phyloP scores from a whole-genome alignment of 805 yeast genomes.

The Ogataea trehaloabstinens region DNA sequence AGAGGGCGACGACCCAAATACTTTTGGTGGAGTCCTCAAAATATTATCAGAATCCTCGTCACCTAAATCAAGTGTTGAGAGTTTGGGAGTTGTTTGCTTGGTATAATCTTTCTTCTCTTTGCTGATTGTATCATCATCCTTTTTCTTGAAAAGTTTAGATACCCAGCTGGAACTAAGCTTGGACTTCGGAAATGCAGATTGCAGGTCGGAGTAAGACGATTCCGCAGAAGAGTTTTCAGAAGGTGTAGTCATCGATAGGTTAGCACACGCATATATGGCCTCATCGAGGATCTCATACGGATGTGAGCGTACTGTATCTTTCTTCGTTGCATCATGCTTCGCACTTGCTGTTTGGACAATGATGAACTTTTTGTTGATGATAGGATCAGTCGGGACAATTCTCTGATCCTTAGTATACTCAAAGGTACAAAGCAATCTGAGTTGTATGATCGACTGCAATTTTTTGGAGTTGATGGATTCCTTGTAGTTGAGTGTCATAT shows the following conservation, averaged over 20 bases:
- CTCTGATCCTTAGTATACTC: constrained; percentile 14
- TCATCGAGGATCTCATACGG: constrained; percentile 68
- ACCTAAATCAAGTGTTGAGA: constrained; percentile 1
- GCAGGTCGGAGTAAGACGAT: constrained; percentile 8
- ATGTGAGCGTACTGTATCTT: constrained; percentile 47
- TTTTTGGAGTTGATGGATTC: constrained; percentile 17
- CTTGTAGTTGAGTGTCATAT: constrained; percentile 10
- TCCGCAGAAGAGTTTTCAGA: constrained; percentile 6
- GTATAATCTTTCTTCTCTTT: neutral
- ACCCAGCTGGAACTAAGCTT: constrained; percentile 23
- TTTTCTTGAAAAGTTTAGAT: constrained; percentile 26
- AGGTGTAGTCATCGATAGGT: constrained; percentile 10
- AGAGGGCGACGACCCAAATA: constrained; percentile 22
- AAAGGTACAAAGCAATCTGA: constrained; percentile 30
- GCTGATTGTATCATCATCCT: constrained; percentile 2
- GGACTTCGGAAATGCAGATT: constrained; percentile 8
- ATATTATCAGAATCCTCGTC: constrained; percentile 4
- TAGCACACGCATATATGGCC: constrained; percentile 47
- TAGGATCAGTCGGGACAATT: constrained; percentile 33
- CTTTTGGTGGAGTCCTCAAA: constrained; percentile 15
- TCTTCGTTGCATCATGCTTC: constrained; percentile 12
- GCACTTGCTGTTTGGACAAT: constrained; percentile 34
- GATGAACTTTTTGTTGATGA: constrained; percentile 49
- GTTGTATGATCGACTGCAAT: constrained; percentile 27
- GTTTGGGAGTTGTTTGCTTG: neutral